Percentiles rank a stretch among this genome's conserved stretches.
Evolutionary conservation across 2,329 filamentous ascomycete species (phyloP).

Genomic region (Botrytis fragariae): DNA sequence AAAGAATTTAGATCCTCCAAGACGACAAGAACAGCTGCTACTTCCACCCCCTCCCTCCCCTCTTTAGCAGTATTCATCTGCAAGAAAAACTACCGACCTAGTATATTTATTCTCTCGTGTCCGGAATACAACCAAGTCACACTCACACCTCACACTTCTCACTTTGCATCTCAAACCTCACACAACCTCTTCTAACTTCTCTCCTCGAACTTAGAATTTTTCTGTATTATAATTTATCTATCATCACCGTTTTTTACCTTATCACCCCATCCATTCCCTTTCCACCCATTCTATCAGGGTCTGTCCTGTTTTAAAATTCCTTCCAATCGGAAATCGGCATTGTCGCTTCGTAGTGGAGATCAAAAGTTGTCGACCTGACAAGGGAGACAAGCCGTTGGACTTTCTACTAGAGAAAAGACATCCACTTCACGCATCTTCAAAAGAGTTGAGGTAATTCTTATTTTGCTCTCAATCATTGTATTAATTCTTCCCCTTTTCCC

Average conservation of each 20-base stretch:
- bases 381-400: slow-evolving; percentile 16
- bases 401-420: slow-evolving; percentile 15
- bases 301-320: slow-evolving; percentile 10
- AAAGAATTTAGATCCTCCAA: background rate
- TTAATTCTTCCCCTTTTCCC: background rate
- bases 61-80: background rate
- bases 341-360: slow-evolving; percentile 21
- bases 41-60: background rate
- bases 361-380: slow-evolving; percentile 20
- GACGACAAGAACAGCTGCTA: background rate
- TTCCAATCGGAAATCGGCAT: slow-evolving; percentile 23
- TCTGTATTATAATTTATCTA: background rate
- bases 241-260: background rate
- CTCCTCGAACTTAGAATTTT: background rate
- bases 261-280: background rate
- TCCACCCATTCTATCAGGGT: slow-evolving; percentile 11
- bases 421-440: slow-evolving; percentile 9
- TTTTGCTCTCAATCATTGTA: background rate
- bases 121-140: background rate
- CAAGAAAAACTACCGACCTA: background rate
- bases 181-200: background rate
- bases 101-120: background rate
- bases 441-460: slow-evolving; percentile 3
- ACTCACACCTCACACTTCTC: background rate
- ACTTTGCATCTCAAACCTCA: background rate